A percentile compares a stretch with the other conserved stretches of the same genome.
These are phyloP conservation scores for Xylariales sp. DNA, from an alignment of 2,329 filamentous ascomycete genomes.

Conservation along the genomic window DNA sequence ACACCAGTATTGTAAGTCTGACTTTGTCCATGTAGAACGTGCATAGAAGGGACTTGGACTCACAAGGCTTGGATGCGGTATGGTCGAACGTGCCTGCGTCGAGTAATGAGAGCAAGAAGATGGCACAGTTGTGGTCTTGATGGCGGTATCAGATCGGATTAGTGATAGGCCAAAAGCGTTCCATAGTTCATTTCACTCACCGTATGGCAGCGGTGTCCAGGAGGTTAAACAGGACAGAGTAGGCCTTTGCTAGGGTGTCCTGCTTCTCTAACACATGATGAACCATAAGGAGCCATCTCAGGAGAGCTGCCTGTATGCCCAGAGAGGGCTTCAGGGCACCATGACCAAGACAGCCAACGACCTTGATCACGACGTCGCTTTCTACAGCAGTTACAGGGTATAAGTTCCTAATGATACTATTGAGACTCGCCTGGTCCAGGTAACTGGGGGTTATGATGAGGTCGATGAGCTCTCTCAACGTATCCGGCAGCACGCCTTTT, in stretches of 20 bases:
- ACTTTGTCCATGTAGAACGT: background rate
- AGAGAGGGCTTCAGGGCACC: conserved; percentile 71
- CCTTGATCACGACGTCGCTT: conserved; percentile 54
- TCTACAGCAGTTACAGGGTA: conserved; percentile 68
- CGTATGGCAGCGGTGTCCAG: conserved; percentile 76
- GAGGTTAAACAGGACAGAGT: conserved; percentile 74
- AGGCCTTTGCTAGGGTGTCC: conserved; percentile 61
- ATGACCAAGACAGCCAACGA: conserved; percentile 72
- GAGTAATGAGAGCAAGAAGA: conserved; percentile 72
- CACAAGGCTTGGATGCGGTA: conserved; percentile 76
- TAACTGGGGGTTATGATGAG: conserved; percentile 62
- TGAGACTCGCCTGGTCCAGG: conserved; percentile 72
- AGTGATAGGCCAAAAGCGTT: no score
- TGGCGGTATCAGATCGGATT: no score
- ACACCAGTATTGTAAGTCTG: conserved; percentile 9
- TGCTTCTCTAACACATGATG: conserved; percentile 66
- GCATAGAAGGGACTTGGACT: conserved; percentile 18
- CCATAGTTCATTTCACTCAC: conserved; percentile 28
- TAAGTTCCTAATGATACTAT: conserved; percentile 65
- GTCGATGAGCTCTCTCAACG: conserved; percentile 60
- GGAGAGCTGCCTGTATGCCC: conserved; percentile 62
- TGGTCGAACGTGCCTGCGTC: conserved; percentile 77
- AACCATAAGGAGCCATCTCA: conserved; percentile 76
- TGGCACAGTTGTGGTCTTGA: conserved; percentile 63
- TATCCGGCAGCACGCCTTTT: conserved; percentile 57